Evolutionary conservation across 2,329 filamentous ascomycete species (phyloP).

Genomic region (Ceratocystis cacaofunesta): DNA sequence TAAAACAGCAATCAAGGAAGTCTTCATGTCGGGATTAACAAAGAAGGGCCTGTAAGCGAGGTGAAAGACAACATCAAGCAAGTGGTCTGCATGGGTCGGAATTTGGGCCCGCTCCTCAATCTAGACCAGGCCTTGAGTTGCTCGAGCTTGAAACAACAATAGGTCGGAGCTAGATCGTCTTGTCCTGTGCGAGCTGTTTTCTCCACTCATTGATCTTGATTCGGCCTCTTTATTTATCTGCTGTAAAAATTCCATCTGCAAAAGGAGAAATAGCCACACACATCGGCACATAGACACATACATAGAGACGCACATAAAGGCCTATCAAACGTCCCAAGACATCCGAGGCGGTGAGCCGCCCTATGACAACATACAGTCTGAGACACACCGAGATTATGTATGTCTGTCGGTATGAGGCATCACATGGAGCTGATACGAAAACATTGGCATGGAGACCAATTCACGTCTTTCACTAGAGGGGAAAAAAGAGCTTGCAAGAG

Average conservation of each 20-base stretch:
- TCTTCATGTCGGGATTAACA: not conserved
- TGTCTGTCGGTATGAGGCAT: not conserved
- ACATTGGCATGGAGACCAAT: not conserved
- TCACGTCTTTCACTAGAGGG: not conserved
- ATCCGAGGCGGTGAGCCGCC: not conserved
- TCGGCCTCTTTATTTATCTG: not conserved
- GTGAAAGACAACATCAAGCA: not conserved
- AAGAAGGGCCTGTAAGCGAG: not conserved
- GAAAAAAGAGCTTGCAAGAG: not conserved
- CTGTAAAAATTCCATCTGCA: not conserved
- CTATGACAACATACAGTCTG: not conserved
- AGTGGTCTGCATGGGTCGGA: not conserved
- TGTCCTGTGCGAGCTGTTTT: not conserved
- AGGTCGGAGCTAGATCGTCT: not conserved
- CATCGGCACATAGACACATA: not conserved
- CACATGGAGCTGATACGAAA: not conserved
- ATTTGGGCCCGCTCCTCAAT: not conserved
- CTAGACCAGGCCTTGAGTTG: not conserved
- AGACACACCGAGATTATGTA: not conserved
- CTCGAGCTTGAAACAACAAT: not conserved
- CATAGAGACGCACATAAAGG: not conserved
- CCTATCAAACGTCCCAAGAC: not conserved
- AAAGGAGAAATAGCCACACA: not conserved
- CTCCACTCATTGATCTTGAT: not conserved
- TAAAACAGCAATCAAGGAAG: not conserved